Evolutionary conservation across 2,329 filamentous ascomycete species (phyloP), one percentile per base, ranked within the genome.

Genomic region (Aureobasidium lini): DNA sequence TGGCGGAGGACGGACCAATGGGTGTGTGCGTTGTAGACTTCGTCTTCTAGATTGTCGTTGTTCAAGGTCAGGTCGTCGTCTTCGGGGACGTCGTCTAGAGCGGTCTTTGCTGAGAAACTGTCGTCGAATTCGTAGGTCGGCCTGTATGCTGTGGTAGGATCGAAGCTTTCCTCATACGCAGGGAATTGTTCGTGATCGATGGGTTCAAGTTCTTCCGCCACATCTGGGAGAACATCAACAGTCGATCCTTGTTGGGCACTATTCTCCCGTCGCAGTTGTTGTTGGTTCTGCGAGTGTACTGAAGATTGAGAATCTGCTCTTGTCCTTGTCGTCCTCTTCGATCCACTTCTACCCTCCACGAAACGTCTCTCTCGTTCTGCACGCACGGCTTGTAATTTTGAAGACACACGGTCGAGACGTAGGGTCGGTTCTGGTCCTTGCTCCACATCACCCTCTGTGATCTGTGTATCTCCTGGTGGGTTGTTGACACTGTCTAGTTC

Each of bases 111-210:
- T 13, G 59, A 60, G 18, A 48, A 42, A 13, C 32, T 32, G 23
- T 60, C 59, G 32, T 60, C 52, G 11, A 60, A 54, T 32, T 59
- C 46, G n/a, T 59, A 50, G 32, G 57, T 59, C 0, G 47, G 57
- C 1, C 57, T 31, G 5, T 44, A 47, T 10, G 37, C 4, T 6
- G 48, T 37, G 6, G 37, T 39, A 8, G 48, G 11, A 10, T 53
- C 48, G 15, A 60, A 60, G 23, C 40, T 47, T 3, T 48, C 43
- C 23, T 40, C 23, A 10, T 48, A 48, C 2, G 40, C 54, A 11
- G 54, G 43, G 36, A 48, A 48, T 6, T 57, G 43, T 8, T 57
- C 54, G 2, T 57, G 54, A 13, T 57, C 54, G 6, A 4, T 6
- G n/a, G 53, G 53, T 34, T 57, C 54, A 6, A 31, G 32, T n/a